Evolutionary conservation across 202 grass and related monocot species (phyloP), one percentile per base, ranked within the genome.

Genomic region (Panicum virgatum): DNA sequence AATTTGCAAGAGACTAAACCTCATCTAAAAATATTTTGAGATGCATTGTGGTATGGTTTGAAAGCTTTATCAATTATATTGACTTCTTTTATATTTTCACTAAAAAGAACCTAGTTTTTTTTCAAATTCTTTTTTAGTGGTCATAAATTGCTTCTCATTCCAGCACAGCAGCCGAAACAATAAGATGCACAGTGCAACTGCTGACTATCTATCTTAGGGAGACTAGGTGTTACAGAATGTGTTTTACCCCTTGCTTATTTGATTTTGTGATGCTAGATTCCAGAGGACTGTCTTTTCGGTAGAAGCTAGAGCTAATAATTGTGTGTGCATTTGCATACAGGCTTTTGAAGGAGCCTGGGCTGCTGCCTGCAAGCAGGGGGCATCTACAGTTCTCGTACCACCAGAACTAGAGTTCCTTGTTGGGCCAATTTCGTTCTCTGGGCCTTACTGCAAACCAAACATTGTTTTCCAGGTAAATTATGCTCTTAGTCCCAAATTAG

Each of bases 361-460:
- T 23, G 84, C 91, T 58, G 91, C 91, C 47, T 97, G 94, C 82
- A 94, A 94, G 82, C 84, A 84, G 72, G 89, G 90, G 48, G 66
- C 89, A 61, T 94, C 93, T 78, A 94, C 93, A 44, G 71, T 99
- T 78, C 44, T 92, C 15, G 85, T 99, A 63, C 96, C 93, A 52
- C 69, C 82, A 48, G 78, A 83, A 34, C 87, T 73, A 66, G 80
- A 92, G 83, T 99, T 96, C 75, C 91, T 99, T 77, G 96, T 96
- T 69, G 96, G 96, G 5, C 96, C 91, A 69, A 89, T 96, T 70
- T 99, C 96, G 32, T 99, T 99, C 77, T 94, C 93, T 81, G 96
- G 96, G 32, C 91, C 89, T 84, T 90, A 93, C 80, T 96, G 96
- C 74, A 92, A 99, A 80, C 87, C 93, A 26, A 92, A 96, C 75